Conservation (phyloP, 257 asterid genomes). For the Solanum pimpinellifolium region DNA sequence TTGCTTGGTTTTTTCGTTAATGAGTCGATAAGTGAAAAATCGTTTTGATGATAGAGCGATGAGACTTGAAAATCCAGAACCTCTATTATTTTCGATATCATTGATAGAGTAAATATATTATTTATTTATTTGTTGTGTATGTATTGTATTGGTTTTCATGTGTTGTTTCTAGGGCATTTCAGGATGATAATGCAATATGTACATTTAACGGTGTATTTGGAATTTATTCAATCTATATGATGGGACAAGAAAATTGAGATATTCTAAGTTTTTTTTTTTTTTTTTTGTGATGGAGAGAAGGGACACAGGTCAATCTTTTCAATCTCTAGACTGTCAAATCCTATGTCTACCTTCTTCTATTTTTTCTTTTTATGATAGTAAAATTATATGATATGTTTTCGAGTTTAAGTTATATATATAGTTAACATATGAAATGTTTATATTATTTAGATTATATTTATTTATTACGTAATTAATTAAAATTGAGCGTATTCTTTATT, state of each 20-base stretch:
- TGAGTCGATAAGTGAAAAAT: background rate
- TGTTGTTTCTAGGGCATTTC: slow-evolving; percentile 3
- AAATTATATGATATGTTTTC: background rate
- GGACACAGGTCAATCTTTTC: slow-evolving; percentile 75
- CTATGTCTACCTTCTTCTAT: background rate
- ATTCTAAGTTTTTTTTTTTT: slow-evolving; percentile 5
- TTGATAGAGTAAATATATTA: background rate
- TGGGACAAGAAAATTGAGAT: slow-evolving; percentile 19
- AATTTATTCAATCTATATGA: slow-evolving; percentile 12
- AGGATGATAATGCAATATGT: slow-evolving; percentile 7
- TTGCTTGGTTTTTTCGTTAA: background rate
- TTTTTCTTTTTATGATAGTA: background rate
- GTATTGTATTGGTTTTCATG: background rate
- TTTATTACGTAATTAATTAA: background rate
- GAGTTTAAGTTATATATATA: background rate
- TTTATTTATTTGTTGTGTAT: background rate
- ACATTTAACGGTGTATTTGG: background rate
- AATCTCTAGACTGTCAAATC: slow-evolving; percentile 44
- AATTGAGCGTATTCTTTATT: accelerated
- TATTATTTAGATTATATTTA: background rate
- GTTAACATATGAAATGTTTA: background rate
- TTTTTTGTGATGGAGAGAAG: slow-evolving; percentile 26
- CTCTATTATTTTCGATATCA: background rate
- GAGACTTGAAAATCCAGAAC: background rate
- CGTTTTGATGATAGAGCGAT: background rate